Percentiles rank a stretch among this genome's conserved stretches.
Conservation (phyloP, 768 basidiomycete species). For the Dioszegia hungarica region DNA sequence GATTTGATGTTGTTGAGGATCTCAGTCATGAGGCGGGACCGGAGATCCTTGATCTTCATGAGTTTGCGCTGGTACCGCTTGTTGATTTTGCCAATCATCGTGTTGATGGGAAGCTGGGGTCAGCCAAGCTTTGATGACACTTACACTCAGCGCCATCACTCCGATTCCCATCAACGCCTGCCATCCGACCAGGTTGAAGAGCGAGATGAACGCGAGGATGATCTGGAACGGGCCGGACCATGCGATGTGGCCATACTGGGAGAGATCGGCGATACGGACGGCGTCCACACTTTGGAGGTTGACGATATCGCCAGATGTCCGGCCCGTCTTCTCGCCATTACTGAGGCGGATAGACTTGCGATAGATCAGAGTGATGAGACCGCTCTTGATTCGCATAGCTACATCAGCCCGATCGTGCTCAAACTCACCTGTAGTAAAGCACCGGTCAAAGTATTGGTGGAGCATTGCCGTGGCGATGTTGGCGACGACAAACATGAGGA, state of each 20-base stretch:
- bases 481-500: constrained; percentile 73
- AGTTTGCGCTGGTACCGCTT: constrained; percentile 70
- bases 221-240: constrained; percentile 84
- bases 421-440: constrained; percentile 49
- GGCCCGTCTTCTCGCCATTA: constrained; percentile 69
- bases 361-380: constrained; percentile 79
- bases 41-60: constrained; percentile 81
- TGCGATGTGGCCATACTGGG: constrained; percentile 64
- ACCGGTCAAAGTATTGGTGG: constrained; percentile 86
- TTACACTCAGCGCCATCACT: constrained; percentile 72
- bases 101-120: constrained; percentile 35
- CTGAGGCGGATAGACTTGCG: constrained; percentile 78
- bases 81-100: constrained; percentile 31
- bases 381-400: constrained; percentile 82
- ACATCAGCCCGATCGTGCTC: constrained; percentile 20
- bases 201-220: constrained; percentile 76
- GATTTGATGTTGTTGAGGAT: constrained; percentile 84
- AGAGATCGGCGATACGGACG: constrained; percentile 44
- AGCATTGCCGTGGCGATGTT: constrained; percentile 72
- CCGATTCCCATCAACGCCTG: constrained; percentile 82
- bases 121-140: constrained; percentile 46
- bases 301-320: constrained; percentile 85
- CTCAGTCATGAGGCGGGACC: constrained; percentile 73
- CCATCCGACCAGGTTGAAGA: constrained; percentile 88
- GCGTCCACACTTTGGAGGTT: constrained; percentile 78